Percentiles rank a stretch among this genome's conserved stretches.
phyloP scores from a whole-genome alignment of 2,329 filamentous ascomycete species.

The Talaromyces albobiverticillius region DNA sequence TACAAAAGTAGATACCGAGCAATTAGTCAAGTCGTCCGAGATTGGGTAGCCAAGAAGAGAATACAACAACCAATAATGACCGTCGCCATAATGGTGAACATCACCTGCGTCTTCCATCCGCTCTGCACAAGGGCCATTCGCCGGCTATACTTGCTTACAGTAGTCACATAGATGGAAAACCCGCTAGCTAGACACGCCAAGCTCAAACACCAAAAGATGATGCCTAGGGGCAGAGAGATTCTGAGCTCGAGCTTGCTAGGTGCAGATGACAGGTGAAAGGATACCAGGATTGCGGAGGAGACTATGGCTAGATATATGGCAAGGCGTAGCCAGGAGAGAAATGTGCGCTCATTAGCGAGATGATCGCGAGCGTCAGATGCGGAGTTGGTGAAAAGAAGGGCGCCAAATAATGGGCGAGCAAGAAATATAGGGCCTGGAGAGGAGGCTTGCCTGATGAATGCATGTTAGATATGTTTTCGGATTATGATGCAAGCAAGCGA shows the following conservation, averaged over 20 bases:
- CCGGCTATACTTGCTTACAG: slow-evolving; percentile 75
- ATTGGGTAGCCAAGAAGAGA: slow-evolving; percentile 38
- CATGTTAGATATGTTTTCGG: no score
- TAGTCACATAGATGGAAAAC: slow-evolving; percentile 81
- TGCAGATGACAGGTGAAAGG: slow-evolving; percentile 79
- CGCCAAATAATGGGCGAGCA: slow-evolving; percentile 54
- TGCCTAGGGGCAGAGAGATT: slow-evolving; percentile 78
- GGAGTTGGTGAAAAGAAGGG: slow-evolving; percentile 65
- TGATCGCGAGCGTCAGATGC: slow-evolving; percentile 66
- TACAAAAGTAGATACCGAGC: not conserved
- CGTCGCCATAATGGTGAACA: slow-evolving; percentile 50
- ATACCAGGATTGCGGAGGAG: slow-evolving; percentile 83
- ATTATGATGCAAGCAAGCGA: no score
- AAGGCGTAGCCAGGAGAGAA: slow-evolving; percentile 87
- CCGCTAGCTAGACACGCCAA: slow-evolving; percentile 74
- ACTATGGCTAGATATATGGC: slow-evolving; percentile 90
- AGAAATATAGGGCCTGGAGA: slow-evolving; percentile 46
- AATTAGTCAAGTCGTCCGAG: not conserved
- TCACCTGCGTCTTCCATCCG: slow-evolving; percentile 86
- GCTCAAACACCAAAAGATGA: slow-evolving; percentile 82
- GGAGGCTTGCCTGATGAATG: slow-evolving; percentile 26
- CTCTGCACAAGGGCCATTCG: slow-evolving; percentile 83
- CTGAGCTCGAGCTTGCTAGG: slow-evolving; percentile 69
- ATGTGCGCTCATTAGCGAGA: slow-evolving; percentile 67
- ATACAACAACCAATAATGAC: slow-evolving; percentile 46